Percentiles rank a stretch among this genome's conserved stretches.
These are phyloP conservation scores for Candolleomyces aberdarensis DNA, from an alignment of 768 basidiomycete genomes.

Conservation along the genomic window DNA sequence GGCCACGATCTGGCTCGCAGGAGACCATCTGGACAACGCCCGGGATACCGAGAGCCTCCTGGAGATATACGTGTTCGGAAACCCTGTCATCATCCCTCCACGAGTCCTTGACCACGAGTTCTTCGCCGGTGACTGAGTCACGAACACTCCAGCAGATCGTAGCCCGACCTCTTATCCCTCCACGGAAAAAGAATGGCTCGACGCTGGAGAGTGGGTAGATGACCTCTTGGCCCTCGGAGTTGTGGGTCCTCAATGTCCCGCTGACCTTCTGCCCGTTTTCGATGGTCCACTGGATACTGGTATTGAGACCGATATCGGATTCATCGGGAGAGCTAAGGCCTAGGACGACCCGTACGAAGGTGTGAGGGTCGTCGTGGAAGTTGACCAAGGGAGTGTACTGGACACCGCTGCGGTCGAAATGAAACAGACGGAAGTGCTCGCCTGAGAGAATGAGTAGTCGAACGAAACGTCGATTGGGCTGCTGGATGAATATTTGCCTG, in stretches of 20 bases:
- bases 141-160: background rate
- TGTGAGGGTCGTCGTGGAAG: background rate
- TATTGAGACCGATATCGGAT: background rate
- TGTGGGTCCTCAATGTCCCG: background rate
- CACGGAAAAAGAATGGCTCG: background rate
- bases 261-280: background rate
- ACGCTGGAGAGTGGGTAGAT: background rate
- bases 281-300: background rate
- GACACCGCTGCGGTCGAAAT: background rate
- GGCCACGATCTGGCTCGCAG: background rate
- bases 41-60: background rate
- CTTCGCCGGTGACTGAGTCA: background rate
- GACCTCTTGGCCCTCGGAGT: background rate
- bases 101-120: background rate
- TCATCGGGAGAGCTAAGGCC: background rate
- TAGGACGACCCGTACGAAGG: background rate
- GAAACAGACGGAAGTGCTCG: background rate
- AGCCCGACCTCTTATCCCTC: background rate
- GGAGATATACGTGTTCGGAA: background rate
- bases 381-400: background rate
- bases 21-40: background rate
- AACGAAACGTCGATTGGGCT: conserved; percentile 1
- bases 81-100: background rate
- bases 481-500: background rate
- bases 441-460: background rate